Evolutionary conservation across 148 eudicot genomes (phyloP), one percentile per base, ranked within the genome.

Genomic region (Arbutus unedo): DNA sequence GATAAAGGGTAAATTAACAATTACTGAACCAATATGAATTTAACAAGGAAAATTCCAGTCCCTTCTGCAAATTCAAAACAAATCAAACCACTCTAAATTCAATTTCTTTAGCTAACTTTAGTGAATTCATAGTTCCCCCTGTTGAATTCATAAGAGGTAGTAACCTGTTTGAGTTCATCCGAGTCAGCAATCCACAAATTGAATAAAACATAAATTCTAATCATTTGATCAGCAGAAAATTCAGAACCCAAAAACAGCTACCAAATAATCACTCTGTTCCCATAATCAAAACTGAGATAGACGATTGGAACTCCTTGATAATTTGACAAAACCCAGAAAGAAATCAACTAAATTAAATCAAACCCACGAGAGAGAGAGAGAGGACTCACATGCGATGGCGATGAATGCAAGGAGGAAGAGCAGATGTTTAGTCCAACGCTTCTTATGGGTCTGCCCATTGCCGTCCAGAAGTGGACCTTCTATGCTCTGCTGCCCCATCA

Each of bases 391-490:
- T 21, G 84, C 71, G 62, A 86, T 79, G 81, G 83, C 82, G 68
- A 88, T 47, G 38, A 88, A 73, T 18, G 85, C 85, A 75, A 88
- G 70, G 72, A 87, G 14, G 74, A 74, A 84, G 48, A 89, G 79
- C 67, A 90, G 81, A 76, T 80, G 50, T 80, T 21, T 88, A 23
- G n/a, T 49, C 83, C 87, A 81, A 25, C 60, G 68, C 77, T 21
- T 57, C 38, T 8, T 77, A 15, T 43, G 73, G 43, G 79, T 76
- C 74, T 25, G n/a, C 62, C 81, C 86, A 76, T 82, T 84, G 51
- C 7, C 81, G 44, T 67, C 44, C 75, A 89, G 67, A 80, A 90
- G 89, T 9, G 91, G 84, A 68, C 60, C 81, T 85, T 91, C 85
- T 15, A 76, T 68, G 78, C 60, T 72, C 73, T 74, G 72, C 41